Evolutionary conservation across 73 alveolate genomes (phyloP).

Genomic region (Tetrahymena borealis): DNA sequence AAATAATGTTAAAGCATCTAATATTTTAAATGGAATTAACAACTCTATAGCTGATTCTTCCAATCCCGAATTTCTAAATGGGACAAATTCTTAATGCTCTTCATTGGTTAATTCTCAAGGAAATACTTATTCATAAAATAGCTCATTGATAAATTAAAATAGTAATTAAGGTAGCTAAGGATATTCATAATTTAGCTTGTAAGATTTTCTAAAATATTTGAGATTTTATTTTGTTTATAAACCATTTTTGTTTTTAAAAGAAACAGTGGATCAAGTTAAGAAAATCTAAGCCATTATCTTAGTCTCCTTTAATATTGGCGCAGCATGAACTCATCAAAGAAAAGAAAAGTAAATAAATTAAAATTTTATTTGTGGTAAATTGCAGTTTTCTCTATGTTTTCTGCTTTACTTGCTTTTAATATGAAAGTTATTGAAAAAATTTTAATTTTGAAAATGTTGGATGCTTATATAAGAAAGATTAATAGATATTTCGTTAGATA

Average conservation of each 20-base stretch:
- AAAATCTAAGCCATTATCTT: not conserved
- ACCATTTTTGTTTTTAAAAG: not conserved
- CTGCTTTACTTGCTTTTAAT: too few species aligned
- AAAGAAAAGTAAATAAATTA: not conserved
- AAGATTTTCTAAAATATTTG: not conserved
- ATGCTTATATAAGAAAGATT: too few species aligned
- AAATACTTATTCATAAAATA: too few species aligned
- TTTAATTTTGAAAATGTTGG: too few species aligned
- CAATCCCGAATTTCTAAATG: not conserved
- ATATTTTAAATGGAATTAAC: not conserved
- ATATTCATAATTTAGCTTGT: not conserved
- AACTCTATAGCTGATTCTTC: not conserved
- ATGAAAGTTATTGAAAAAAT: too few species aligned
- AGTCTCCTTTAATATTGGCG: constrained; percentile 1
- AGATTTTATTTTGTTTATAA: not conserved
- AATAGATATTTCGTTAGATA: not conserved
- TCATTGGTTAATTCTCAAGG: too few species aligned
- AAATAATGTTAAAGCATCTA: too few species aligned
- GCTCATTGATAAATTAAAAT: too few species aligned
- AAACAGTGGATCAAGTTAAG: not conserved
- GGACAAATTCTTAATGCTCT: not conserved
- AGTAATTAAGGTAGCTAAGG: not conserved
- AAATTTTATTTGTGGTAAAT: not conserved
- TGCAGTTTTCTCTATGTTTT: too few species aligned
- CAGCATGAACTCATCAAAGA: not conserved